Evolutionary conservation across 2,329 filamentous ascomycete species (phyloP), one percentile per base, ranked within the genome.

Genomic region (Fusarium begoniae): DNA sequence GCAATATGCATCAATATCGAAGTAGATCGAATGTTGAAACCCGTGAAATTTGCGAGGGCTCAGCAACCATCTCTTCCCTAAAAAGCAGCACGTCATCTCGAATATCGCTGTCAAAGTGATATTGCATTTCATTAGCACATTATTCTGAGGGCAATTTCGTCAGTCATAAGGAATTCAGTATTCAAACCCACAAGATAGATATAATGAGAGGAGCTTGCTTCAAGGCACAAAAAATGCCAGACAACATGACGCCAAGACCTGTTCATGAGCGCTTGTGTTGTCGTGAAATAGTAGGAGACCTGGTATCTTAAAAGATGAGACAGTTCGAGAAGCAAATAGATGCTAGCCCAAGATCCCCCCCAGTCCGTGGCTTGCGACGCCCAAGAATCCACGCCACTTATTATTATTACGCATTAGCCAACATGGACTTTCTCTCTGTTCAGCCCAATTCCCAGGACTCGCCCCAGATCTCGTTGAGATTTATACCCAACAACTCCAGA

Each of bases 401-500:
- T 73, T 75, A 77, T 75, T 69, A 78, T 75, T 75, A 78, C 63
- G 61, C 67, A 76, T 72, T 32, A 58, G 70, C 57, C 59, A 67
- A 60, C 40, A 64, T 47, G 45, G 28, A 47, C 37, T 43, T 51
- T 43, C 59, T 43, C 48, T 53, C 50, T 56, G 43, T 63, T 79
- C 75, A 83, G 63, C 82, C 83, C 68, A 84, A 76, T 72, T 85
- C 83, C 84, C 84, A 85, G 60, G 83, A 83, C 71, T 87, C 87
- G 45, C 86, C 87, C 87, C 87, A 89, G 60, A 89, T 81, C 72
- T 89, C 87, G 68, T 88, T 88, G 57, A 89, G 78, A 70, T 89
- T 88, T 61, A 87, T 82, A 8, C 87, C 87, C 55, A 89, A 80
- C 48, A 87, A 80, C 75, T 89, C 87, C 56, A 89, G 83, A 74